Evolutionary conservation across 495 filamentous ascomycete species (phyloP), one percentile per base, ranked within the genome.

Genomic region (Xylaria telfairii): DNA sequence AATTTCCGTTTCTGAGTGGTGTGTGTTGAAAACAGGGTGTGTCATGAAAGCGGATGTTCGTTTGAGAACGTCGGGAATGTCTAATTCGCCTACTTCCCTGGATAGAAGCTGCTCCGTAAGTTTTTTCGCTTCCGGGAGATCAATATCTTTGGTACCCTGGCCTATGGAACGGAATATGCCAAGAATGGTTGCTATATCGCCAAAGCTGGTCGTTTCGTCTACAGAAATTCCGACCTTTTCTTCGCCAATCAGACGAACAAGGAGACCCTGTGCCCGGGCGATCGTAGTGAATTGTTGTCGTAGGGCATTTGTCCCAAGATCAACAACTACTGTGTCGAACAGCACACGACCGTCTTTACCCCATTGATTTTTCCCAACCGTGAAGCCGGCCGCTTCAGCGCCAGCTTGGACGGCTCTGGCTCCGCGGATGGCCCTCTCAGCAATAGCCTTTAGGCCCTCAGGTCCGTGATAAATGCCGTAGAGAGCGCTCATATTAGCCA

Each of bases 401-500:
- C 87, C 90, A 57, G 90, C 82, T 73, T 93, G 90, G 32, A 98
- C 70, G 6, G 91, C 83, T 69, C 90, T 84, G 15, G 96, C 90
- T 71, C 90, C 89, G 26, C 89, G 86, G 75, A 92, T 88, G 71
- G 91, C 87, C 65, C 90, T 87, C 76, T 95, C 88, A 13, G 96
- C 96, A 74, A 98, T 98, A 21, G 87, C 87, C 82, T 90, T 93
- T 59, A 99, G 84, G 17, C 96, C 96, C 42, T 88, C 75, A 3
- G 96, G 96, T 3, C 96, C 96, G 77, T 99, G 96, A 78, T 98
- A 99, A 46, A 98, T 88, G n/a, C 94, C 96, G 80, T 98, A 99
- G 82, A 99, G 92, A 62, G 96, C 93, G 74, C 90, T 96, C 93
- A 98, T 98, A 80, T 99, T 99, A 24, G 96, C 96, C 41, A 98